phyloP scores from a whole-genome alignment of 2,329 filamentous ascomycete genomes.

The Pseudogymnoascus sp. region DNA sequence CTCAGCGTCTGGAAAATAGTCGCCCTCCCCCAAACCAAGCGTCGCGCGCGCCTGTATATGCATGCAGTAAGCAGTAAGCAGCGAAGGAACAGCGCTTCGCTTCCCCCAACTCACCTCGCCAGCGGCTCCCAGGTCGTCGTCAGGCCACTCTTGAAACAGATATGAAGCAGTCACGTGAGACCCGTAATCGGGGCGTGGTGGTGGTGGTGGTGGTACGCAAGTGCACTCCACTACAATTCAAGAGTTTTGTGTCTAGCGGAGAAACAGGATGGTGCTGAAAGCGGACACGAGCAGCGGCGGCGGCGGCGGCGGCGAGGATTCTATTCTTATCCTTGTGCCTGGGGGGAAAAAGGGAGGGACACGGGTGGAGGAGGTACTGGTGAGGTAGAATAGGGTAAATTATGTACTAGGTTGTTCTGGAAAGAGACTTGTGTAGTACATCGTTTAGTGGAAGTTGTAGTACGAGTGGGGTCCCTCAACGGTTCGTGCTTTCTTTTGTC shows the following conservation, averaged over 20 bases:
- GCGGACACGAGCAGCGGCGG: not conserved
- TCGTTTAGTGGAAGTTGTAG: not conserved
- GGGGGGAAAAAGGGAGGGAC: not conserved
- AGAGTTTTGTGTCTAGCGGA: not conserved
- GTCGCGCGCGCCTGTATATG: not conserved
- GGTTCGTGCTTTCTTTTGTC: not conserved
- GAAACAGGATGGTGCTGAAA: not conserved
- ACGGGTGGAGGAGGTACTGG: not conserved
- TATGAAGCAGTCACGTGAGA: not conserved
- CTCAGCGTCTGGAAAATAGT: not conserved
- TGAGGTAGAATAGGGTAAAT: not conserved
- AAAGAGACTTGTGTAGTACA: not conserved
- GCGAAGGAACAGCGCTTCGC: not conserved
- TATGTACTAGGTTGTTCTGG: not conserved
- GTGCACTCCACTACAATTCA: not conserved
- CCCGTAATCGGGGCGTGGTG: not conserved
- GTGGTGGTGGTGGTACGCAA: not conserved
- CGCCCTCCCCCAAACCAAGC: not conserved
- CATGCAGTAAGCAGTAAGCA: not conserved
- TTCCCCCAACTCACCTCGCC: not conserved
- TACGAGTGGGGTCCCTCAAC: not conserved
- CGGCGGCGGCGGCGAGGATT: not conserved
- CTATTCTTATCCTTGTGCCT: not conserved
- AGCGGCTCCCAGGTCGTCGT: not conserved
- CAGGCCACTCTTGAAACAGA: not conserved